Conservation (phyloP, 2,329 filamentous ascomycete species). For the Cladosporium sp. region DNA sequence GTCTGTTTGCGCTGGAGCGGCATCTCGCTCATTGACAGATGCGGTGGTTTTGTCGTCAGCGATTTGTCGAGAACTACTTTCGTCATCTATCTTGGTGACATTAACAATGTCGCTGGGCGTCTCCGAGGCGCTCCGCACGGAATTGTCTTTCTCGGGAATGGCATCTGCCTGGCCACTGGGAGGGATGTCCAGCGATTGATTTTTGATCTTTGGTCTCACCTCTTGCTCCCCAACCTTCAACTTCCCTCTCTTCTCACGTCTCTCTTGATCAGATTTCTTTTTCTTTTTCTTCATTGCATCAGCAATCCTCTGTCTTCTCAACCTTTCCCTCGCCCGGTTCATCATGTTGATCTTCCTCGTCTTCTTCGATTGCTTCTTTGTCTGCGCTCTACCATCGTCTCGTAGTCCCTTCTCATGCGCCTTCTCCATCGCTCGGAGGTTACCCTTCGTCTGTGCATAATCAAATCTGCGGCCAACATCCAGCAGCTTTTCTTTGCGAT, state of each 20-base stretch:
- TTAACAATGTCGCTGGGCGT: no score
- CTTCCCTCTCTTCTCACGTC: slow-evolving; percentile 4
- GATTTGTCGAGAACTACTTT: no score
- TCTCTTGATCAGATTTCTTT: slow-evolving; percentile 15
- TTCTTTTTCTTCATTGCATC: slow-evolving; percentile 18
- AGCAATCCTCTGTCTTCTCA: slow-evolving; percentile 17
- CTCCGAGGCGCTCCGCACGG: no score
- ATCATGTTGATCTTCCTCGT: slow-evolving; percentile 36
- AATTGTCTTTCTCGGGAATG: no score
- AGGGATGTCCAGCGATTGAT: no score
- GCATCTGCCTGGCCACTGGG: no score
- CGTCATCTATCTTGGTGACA: no score
- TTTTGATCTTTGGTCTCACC: slow-evolving; percentile 6
- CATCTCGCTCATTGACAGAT: no score
- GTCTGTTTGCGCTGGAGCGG: no score
- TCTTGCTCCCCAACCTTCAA: slow-evolving; percentile 12
- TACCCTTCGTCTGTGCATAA: slow-evolving; percentile 64
- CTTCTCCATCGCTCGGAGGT: slow-evolving; percentile 49
- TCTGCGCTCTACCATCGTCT: slow-evolving; percentile 31
- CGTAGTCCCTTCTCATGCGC: slow-evolving; percentile 38
- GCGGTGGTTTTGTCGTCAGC: no score
- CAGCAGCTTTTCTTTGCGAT: slow-evolving; percentile 67
- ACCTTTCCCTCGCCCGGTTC: slow-evolving; percentile 33
- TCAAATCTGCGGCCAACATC: slow-evolving; percentile 68
- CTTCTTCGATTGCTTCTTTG: slow-evolving; percentile 35